Conservation (phyloP, 257 asterid genomes). For the Anisodus tanguticus region DNA sequence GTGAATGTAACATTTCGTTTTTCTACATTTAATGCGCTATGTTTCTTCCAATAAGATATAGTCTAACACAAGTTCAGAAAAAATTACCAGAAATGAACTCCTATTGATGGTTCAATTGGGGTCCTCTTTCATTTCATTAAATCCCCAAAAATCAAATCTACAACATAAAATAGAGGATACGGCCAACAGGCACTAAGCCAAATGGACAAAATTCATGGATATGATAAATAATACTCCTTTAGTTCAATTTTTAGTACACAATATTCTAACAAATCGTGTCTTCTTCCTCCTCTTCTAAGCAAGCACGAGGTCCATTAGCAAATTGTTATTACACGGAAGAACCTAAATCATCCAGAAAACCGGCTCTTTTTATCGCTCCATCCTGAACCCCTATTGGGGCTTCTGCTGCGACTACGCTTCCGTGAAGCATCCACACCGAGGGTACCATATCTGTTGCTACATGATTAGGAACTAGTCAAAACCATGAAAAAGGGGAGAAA, state of each 20-base stretch:
- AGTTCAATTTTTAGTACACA: neutral
- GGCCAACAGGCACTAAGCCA: neutral
- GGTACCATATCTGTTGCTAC: slow-evolving; percentile 50
- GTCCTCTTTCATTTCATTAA: neutral
- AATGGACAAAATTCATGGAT: neutral
- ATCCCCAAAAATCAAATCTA: neutral
- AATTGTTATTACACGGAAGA: neutral
- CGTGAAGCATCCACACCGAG: slow-evolving; percentile 40
- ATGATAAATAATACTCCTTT: neutral
- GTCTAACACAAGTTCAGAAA: neutral
- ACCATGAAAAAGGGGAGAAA: neutral
- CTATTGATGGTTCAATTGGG: neutral
- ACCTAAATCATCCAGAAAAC: slow-evolving; percentile 55
- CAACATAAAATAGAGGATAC: neutral
- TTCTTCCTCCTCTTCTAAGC: slow-evolving; percentile 38
- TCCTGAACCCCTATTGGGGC: slow-evolving; percentile 57
- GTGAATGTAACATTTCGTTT: neutral
- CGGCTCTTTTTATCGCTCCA: slow-evolving; percentile 64
- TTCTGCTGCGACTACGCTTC: slow-evolving; percentile 56
- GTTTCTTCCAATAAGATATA: neutral
- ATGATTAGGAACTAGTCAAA: slow-evolving; percentile 7
- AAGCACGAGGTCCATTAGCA: slow-evolving; percentile 40
- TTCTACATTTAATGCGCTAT: neutral
- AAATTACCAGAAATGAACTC: neutral
- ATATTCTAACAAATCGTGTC: slow-evolving; percentile 27